Evolutionary conservation across 2,329 filamentous ascomycete species (phyloP).

Genomic region (Aspergillus brasiliensis): DNA sequence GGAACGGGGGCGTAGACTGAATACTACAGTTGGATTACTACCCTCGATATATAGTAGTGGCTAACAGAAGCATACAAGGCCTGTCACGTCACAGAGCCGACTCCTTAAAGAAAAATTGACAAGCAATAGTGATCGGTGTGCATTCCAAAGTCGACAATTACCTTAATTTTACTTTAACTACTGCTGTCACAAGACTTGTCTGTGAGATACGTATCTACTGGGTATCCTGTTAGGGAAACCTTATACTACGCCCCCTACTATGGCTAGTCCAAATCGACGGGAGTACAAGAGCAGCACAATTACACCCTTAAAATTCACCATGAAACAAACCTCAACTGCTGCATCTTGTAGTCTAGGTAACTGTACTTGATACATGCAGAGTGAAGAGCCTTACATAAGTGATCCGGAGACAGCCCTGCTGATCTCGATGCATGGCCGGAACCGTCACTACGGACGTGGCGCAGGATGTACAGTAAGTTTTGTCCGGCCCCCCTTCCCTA

Average conservation of each 20-base stretch:
- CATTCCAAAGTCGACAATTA: not conserved
- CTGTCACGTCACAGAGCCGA: not conserved
- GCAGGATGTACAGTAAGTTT: constrained; percentile 5
- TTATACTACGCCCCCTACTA: not conserved
- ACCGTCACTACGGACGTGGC: constrained; percentile 9
- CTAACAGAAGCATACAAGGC: not conserved
- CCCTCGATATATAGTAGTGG: not conserved
- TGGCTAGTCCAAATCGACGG: not conserved
- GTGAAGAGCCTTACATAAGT: constrained; percentile 2
- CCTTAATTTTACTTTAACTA: not conserved
- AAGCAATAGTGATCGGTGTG: not conserved
- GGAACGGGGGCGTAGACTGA: too few species aligned
- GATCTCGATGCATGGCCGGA: constrained; percentile 2
- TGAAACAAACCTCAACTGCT: not conserved
- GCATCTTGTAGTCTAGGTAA: not conserved
- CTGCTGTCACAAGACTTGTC: not conserved
- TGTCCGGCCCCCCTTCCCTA: constrained; percentile 1
- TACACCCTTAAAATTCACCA: too few species aligned
- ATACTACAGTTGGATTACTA: not conserved
- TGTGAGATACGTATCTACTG: not conserved
- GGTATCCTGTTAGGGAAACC: not conserved
- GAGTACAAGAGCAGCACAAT: too few species aligned
- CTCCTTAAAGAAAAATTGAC: not conserved
- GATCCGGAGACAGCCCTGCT: not conserved
- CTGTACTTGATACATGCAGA: not conserved